A percentile compares a stretch with the other conserved stretches of the same genome.
Evolutionary conservation across 1,284 basidiomycete genomes (phyloP).

Genomic region (Albatrellus sp.): DNA sequence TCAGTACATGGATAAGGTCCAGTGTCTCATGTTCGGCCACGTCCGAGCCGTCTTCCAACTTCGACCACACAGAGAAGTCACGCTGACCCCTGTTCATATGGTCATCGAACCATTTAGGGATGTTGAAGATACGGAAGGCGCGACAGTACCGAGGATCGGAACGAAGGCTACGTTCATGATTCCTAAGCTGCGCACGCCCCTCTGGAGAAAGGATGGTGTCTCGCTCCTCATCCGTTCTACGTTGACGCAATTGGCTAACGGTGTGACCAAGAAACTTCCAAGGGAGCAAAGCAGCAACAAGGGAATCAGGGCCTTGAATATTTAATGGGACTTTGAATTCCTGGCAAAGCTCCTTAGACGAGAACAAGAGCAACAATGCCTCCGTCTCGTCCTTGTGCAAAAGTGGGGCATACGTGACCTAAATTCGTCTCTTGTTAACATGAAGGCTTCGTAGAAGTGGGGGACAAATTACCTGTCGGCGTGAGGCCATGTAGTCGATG

Average conservation of each 20-base stretch:
- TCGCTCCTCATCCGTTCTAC: constrained; percentile 1
- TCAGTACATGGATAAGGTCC: background rate
- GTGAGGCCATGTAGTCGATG: constrained; percentile 30
- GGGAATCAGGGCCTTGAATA: constrained; percentile 11
- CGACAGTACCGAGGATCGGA: constrained; percentile 22
- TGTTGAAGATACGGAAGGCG: constrained; percentile 31
- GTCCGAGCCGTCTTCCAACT: constrained; percentile 13
- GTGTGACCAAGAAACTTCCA: constrained; percentile 25
- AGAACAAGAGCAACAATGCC: constrained; percentile 30
- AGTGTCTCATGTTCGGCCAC: constrained; percentile 12
- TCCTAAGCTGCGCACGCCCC: constrained; percentile 2
- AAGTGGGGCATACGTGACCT: constrained; percentile 41
- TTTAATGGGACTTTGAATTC: constrained; percentile 17
- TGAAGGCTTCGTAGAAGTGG: background rate
- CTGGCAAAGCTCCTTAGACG: constrained; percentile 16
- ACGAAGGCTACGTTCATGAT: constrained; percentile 6
- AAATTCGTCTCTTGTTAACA: background rate
- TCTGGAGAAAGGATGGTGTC: background rate
- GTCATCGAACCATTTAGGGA: constrained; percentile 29
- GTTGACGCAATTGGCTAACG: constrained; percentile 12
- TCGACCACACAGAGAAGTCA: constrained; percentile 28
- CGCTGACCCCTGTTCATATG: constrained; percentile 23
- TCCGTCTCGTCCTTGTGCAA: constrained; percentile 15
- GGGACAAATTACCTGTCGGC: constrained; percentile 18
- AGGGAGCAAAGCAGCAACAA: constrained; percentile 35